Evolutionary conservation across 192 early-diverging fungal species (phyloP).

Genomic region (Coemansia sp.): DNA sequence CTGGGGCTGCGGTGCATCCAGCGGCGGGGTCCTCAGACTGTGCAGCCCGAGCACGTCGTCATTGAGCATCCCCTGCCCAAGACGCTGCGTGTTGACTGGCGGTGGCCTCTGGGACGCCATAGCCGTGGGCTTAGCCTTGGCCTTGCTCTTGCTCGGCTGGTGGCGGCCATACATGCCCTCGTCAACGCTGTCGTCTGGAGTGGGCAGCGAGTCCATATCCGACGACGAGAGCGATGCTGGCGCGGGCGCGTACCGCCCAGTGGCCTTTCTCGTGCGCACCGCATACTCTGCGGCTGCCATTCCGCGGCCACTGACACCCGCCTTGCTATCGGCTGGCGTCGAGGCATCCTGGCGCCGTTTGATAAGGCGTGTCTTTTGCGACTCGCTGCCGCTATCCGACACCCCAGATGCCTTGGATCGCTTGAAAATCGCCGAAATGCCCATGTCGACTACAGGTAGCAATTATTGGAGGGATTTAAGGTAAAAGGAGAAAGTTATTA

Average conservation of each 20-base stretch:
- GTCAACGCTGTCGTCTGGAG: slow-evolving; percentile 31
- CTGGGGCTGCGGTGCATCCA: slow-evolving; percentile 10
- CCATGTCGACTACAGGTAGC: slow-evolving; percentile 21
- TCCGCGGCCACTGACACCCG: neutral
- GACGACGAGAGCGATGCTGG: slow-evolving; percentile 5
- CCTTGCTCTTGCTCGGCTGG: neutral
- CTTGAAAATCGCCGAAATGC: slow-evolving; percentile 51
- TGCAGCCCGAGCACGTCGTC: slow-evolving; percentile 14
- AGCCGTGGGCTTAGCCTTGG: neutral
- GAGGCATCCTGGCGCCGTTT: slow-evolving; percentile 15
- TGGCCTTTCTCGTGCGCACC: neutral
- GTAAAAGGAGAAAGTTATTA: neutral
- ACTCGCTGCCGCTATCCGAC: neutral
- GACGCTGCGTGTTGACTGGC: neutral
- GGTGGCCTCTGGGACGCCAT: neutral
- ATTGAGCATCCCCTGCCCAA: neutral
- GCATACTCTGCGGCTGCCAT: neutral
- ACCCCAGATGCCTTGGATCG: slow-evolving; percentile 19
- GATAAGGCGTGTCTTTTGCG: slow-evolving; percentile 17
- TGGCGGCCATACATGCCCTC: slow-evolving; percentile 1
- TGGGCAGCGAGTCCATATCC: slow-evolving; percentile 20
- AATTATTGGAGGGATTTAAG: neutral
- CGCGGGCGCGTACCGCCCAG: neutral
- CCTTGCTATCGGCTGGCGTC: neutral
- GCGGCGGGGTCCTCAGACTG: slow-evolving; percentile 33